These are phyloP conservation scores for Alternaria infectoria DNA, from an alignment of 2,329 filamentous ascomycete species.

Conservation along the genomic window DNA sequence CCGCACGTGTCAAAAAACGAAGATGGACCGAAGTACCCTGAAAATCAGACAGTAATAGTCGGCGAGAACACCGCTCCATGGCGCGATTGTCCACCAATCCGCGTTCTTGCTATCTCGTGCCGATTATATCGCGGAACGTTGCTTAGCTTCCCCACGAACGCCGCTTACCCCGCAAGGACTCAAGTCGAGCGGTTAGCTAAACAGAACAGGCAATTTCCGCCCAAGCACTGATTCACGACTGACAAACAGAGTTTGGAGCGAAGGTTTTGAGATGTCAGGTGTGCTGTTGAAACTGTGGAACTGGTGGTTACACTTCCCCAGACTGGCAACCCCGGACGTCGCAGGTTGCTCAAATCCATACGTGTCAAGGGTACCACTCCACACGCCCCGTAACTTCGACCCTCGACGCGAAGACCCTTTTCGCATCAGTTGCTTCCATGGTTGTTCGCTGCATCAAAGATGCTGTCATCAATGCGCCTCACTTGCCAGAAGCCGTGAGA, in stretches of 20 bases:
- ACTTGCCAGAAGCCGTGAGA: not conserved
- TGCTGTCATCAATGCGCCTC: not conserved
- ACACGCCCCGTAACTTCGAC: not conserved
- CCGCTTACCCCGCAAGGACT: conserved; percentile 4
- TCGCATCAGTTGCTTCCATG: conserved; percentile 3
- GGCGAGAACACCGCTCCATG: not conserved
- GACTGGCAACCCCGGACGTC: conserved; percentile 8
- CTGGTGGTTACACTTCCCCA: conserved; percentile 11
- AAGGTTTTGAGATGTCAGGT: conserved; percentile 8
- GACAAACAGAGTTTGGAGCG: conserved; percentile 6
- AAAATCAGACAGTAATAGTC: not conserved
- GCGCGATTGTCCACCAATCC: conserved; percentile 2
- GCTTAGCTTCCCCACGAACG: conserved; percentile 12
- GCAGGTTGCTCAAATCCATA: not conserved
- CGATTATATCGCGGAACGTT: conserved; percentile 6
- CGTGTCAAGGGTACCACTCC: not conserved
- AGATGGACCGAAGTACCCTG: not conserved
- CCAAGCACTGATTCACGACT: not conserved
- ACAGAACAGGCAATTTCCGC: conserved; percentile 7
- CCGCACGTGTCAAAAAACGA: conserved; percentile 6
- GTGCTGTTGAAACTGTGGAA: conserved; percentile 4
- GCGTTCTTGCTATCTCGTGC: not conserved
- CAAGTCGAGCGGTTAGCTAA: conserved; percentile 5
- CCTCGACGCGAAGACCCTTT: not conserved
- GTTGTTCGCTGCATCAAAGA: conserved; percentile 2